These are phyloP conservation scores for Pholiota conissans DNA, from an alignment of 768 basidiomycete species.

Conservation along the genomic window DNA sequence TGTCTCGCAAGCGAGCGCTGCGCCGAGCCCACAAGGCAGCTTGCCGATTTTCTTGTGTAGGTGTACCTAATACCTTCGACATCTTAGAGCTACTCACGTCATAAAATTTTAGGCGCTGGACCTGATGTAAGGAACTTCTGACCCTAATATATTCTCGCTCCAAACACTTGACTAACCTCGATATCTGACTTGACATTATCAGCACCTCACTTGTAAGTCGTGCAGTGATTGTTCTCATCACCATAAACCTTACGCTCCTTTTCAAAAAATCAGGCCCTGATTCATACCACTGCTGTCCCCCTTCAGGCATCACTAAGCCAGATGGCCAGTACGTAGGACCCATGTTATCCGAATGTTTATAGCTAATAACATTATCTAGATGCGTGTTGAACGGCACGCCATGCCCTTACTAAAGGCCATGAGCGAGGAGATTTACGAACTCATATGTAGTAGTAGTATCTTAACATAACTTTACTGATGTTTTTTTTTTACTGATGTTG, in stretches of 20 bases:
- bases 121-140: not conserved
- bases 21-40: not conserved
- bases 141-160: too few relatives aligned
- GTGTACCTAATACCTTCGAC: not conserved
- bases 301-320: not conserved
- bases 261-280: not conserved
- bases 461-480: too few relatives aligned
- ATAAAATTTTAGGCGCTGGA: not conserved
- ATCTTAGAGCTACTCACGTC: not conserved
- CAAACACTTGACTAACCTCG: not conserved
- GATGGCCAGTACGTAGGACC: not conserved
- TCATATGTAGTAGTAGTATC: not conserved
- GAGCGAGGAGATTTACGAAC: not conserved
- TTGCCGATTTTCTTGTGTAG: not conserved
- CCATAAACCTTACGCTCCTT: not conserved
- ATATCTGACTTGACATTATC: not conserved
- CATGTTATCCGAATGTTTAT: not conserved
- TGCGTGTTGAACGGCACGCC: not conserved
- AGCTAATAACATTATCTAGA: not conserved
- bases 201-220: not conserved
- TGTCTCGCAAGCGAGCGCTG: not conserved
- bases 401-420: not conserved
- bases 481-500: too few relatives aligned
- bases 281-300: not conserved
- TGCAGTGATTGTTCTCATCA: not conserved